These are phyloP conservation scores for Trichoderma gracile DNA, from an alignment of 2,329 filamentous ascomycete genomes.

Conservation along the genomic window DNA sequence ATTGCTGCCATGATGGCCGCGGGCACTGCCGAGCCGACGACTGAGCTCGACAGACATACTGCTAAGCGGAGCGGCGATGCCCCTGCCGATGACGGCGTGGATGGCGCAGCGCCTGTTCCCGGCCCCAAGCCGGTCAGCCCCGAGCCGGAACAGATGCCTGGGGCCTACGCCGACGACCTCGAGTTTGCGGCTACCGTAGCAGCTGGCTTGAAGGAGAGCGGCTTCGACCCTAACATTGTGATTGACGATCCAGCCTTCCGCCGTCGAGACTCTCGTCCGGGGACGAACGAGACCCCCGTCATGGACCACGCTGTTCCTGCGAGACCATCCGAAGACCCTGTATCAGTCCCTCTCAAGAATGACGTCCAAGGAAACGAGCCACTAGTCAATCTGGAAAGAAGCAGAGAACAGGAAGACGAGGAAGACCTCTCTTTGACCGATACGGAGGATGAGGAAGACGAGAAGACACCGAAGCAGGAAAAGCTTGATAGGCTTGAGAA, in stretches of 20 bases:
- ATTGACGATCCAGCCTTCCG: constrained; percentile 66
- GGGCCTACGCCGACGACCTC: constrained; percentile 65
- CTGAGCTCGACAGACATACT: constrained; percentile 35
- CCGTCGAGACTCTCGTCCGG: constrained; percentile 63
- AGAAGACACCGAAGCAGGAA: constrained; percentile 14
- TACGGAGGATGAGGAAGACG: constrained; percentile 31
- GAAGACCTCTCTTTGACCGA: constrained; percentile 44
- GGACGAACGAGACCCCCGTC: constrained; percentile 51
- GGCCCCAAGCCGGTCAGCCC: constrained; percentile 59
- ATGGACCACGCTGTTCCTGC: constrained; percentile 31
- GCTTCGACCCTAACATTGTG: constrained; percentile 70
- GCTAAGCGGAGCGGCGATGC: constrained; percentile 25
- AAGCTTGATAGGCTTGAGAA: constrained; percentile 11
- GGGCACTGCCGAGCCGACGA: constrained; percentile 41
- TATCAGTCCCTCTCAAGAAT: neutral
- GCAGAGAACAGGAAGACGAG: constrained; percentile 1
- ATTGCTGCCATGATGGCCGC: constrained; percentile 53
- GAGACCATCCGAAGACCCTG: neutral
- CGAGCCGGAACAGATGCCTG: constrained; percentile 58
- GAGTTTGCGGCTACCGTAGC: constrained; percentile 70
- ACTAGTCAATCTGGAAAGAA: neutral
- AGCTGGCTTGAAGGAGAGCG: constrained; percentile 66
- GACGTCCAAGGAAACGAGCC: neutral
- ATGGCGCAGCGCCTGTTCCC: constrained; percentile 50
- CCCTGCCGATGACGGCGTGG: constrained; percentile 28